These are phyloP conservation scores for Termitomyces sp. DNA, from an alignment of 768 basidiomycete genomes.

Conservation along the genomic window DNA sequence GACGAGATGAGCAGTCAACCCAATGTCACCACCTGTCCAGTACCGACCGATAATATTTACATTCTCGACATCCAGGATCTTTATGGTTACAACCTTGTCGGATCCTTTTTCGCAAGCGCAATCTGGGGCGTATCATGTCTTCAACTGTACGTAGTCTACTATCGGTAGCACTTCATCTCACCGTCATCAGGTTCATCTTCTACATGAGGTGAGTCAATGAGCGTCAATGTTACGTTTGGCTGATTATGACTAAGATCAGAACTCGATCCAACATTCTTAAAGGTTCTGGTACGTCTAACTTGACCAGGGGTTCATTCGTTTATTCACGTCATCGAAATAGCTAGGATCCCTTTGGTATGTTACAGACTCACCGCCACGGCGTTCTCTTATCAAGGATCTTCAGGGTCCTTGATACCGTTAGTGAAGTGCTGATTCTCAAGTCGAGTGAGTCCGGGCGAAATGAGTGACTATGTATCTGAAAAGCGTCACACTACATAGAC, in stretches of 20 bases:
- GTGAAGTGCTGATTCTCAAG: not conserved
- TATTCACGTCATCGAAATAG: too few species aligned
- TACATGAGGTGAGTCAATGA: not conserved
- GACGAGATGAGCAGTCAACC: not conserved
- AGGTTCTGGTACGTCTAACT: not conserved
- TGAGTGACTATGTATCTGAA: too few species aligned
- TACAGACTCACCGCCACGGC: not conserved
- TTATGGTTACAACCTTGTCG: not conserved
- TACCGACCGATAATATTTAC: not conserved
- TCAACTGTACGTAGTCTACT: slow-evolving; percentile 4
- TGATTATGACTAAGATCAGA: not conserved
- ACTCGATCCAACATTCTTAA: not conserved
- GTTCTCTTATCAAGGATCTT: too few species aligned
- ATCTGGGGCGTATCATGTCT: slow-evolving; percentile 1
- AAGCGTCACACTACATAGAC: too few species aligned
- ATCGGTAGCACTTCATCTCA: too few species aligned
- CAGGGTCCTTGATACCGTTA: not conserved
- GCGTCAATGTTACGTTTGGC: not conserved
- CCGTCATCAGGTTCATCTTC: not conserved
- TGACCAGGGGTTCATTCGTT: too few species aligned
- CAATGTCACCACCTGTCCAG: not conserved
- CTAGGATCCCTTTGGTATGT: not conserved
- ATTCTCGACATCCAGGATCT: not conserved
- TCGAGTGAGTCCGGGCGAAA: too few species aligned
- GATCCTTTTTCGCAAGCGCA: not conserved